Base-by-base conservation (phyloP, 352 stramenopile genomes). In the Phytopythium montanum region DNA sequence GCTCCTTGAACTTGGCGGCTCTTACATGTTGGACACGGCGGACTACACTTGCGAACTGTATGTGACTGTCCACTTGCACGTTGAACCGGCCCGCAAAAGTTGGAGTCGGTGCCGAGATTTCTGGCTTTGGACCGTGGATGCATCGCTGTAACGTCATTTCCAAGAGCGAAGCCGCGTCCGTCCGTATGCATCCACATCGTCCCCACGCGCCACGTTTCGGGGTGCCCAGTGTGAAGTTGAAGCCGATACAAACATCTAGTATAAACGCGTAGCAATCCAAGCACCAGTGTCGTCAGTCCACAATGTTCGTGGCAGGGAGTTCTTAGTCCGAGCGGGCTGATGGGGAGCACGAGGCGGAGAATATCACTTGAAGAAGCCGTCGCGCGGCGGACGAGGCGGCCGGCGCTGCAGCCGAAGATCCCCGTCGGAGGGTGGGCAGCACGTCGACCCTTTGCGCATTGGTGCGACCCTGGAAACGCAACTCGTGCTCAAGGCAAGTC, bases 291-390 rank as follows among this genome's bases (percentile, higher is more conserved):
- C 25, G 23, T 38, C 33, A 38, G 33, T 38, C 33, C 33, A 12
- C 0, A 3, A 38, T 38, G 33, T 38, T 38, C 33, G 33, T 38
- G 33, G 2, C 33, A n/a, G 33, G 33, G 33, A 38, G 33, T 52
- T n/a, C 45, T 52, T 52, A 52, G 33, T 38, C 33, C 23, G 13
- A 18, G 44, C 23, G 13, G 8, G 44, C 18, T 3, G 6, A 45
- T 23, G 39, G 18, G 39, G 39, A 38, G 33, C 33, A 45, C 6
- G 41, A 21, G 14, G 26, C 13, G 26, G 10, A 31, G 25, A 52
- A 36, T 23, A 52, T 36, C 45, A 52, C 26, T 52, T 52, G 45
- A 52, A 52, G 45, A 49, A 49, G 33, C 33, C 14, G 3, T n/a
- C n/a, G 33, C 6, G 33, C 33, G 33, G 33, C 3, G 33, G 33